Evolutionary conservation across 2,329 filamentous ascomycete genomes (phyloP).

Genomic region (Calonectria honghensis): DNA sequence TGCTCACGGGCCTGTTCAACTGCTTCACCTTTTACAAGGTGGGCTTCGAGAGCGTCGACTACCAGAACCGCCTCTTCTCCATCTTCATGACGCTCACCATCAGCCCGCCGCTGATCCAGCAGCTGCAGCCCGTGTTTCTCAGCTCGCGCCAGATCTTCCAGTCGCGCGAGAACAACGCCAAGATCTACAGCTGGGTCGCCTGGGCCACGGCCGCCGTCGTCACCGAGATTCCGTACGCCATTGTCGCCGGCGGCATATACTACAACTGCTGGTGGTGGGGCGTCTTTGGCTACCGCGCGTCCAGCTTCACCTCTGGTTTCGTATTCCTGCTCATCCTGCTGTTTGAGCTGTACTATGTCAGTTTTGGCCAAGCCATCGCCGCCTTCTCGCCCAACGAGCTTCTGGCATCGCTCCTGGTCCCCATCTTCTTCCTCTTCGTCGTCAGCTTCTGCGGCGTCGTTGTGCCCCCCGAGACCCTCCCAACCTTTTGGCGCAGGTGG

Average conservation of each 20-base stretch:
- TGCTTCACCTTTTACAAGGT: slow-evolving; percentile 82
- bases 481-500: slow-evolving; percentile 78
- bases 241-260: slow-evolving; percentile 75
- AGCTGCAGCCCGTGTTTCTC: slow-evolving; percentile 84
- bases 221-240: slow-evolving; percentile 81
- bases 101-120: slow-evolving; percentile 83
- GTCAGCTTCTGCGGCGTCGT: slow-evolving; percentile 83
- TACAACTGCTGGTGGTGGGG: slow-evolving; percentile 75
- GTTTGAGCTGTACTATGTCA: slow-evolving; percentile 80
- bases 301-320: slow-evolving; percentile 76
- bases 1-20: slow-evolving; percentile 80
- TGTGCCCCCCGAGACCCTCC: slow-evolving; percentile 75
- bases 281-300: slow-evolving; percentile 68
- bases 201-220: slow-evolving; percentile 80
- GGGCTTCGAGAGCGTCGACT: slow-evolving; percentile 74
- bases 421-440: slow-evolving; percentile 82
- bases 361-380: slow-evolving; percentile 81
- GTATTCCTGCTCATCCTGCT: slow-evolving; percentile 79
- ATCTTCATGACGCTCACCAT: slow-evolving; percentile 87
- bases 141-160: slow-evolving; percentile 80
- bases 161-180: slow-evolving; percentile 83
- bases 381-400: slow-evolving; percentile 80
- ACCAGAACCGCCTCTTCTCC: slow-evolving; percentile 83
- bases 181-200: slow-evolving; percentile 86
- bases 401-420: slow-evolving; percentile 79